Conservation (phyloP, 768 basidiomycete genomes). For the Tylopilus subfusipes region DNA sequence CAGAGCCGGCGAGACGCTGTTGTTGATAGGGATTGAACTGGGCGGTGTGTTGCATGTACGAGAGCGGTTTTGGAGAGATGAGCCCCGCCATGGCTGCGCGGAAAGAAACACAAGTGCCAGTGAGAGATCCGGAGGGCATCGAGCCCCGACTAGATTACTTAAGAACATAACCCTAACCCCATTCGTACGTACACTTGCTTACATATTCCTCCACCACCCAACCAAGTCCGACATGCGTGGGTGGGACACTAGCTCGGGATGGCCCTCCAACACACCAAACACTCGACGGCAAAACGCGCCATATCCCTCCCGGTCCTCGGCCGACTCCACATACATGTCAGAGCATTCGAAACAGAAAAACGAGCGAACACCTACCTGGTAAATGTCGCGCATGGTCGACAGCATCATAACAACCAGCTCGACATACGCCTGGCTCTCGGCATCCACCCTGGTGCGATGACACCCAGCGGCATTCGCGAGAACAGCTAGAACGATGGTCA, state of each 20-base stretch:
- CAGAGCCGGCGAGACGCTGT: constrained; percentile 31
- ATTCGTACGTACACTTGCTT: neutral
- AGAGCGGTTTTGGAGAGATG: constrained; percentile 58
- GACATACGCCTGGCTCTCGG: constrained; percentile 38
- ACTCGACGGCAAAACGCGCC: constrained; percentile 34
- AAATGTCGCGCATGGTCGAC: constrained; percentile 48
- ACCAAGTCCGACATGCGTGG: constrained; percentile 32
- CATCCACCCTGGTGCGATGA: constrained; percentile 32
- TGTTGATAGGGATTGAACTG: constrained; percentile 62
- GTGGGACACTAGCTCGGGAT: constrained; percentile 32
- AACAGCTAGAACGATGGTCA: constrained; percentile 37
- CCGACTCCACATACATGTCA: constrained; percentile 12
- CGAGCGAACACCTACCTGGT: constrained; percentile 35
- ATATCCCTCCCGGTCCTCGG: constrained; percentile 29
- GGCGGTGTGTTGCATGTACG: constrained; percentile 59
- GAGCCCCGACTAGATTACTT: constrained; percentile 17
- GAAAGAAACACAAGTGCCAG: constrained; percentile 6
- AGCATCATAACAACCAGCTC: constrained; percentile 45
- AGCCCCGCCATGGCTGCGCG: constrained; percentile 52
- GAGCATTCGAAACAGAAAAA: neutral
- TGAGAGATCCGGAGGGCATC: constrained; percentile 6
- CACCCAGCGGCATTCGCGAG: constrained; percentile 40
- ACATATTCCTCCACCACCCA: constrained; percentile 24
- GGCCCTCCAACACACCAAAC: constrained; percentile 26
- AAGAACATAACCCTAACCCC: constrained; percentile 28